Conservation (phyloP, 169 alveolate species). For the Amoebophrya sp. region DNA sequence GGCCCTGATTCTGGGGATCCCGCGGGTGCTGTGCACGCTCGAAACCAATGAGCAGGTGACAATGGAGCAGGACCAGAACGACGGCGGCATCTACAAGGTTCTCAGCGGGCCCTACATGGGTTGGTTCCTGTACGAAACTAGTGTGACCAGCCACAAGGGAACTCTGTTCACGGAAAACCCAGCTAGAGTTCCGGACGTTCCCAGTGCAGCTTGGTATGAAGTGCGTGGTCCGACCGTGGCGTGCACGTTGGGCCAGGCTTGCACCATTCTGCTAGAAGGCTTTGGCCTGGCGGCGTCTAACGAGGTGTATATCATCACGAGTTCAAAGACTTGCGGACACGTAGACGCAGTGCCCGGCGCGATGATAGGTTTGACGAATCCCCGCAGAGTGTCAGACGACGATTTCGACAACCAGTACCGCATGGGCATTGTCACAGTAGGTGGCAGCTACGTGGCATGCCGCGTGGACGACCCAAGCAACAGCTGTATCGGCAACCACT, state of each 20-base stretch:
- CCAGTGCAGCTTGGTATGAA: background rate
- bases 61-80: background rate
- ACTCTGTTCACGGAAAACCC: background rate
- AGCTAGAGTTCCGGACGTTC: background rate
- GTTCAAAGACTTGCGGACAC: background rate
- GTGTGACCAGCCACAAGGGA: background rate
- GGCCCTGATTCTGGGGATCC: background rate
- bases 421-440: background rate
- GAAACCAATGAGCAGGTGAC: background rate
- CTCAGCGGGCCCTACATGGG: background rate
- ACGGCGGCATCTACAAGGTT: background rate
- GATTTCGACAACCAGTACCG: background rate
- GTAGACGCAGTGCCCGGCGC: background rate
- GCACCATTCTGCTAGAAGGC: background rate
- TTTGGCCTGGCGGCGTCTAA: background rate
- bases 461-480: background rate
- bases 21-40: background rate
- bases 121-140: background rate
- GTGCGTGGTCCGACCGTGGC: background rate
- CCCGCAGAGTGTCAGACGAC: background rate
- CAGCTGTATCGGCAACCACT: background rate
- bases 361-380: background rate
- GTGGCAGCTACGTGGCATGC: background rate
- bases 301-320: background rate
- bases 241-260: background rate